Base-by-base conservation (phyloP, 306 rosid species). In the Sphenostylis stenocarpa region DNA sequence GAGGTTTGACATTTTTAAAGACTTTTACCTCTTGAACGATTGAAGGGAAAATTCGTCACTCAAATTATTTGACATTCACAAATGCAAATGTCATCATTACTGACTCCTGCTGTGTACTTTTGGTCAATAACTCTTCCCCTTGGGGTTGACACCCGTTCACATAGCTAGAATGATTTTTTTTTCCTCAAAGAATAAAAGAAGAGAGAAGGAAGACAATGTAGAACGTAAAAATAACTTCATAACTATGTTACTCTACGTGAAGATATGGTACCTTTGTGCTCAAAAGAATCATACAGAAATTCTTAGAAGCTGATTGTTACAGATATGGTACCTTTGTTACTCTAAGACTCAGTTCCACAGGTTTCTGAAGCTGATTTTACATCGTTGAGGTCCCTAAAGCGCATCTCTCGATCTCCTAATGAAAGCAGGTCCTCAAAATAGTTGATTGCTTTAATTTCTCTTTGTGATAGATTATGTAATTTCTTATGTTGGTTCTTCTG, bases 361-460 rank as follows among this genome's bases (percentile, higher is more conserved):
- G 86, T 73, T 72, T 67, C 87, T 41, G 84, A 79, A 83, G 81
- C 90, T 79, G 92, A 87, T 83, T 71, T 82, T 60, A 81, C 75
- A 72, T 81, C 80, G 60, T 68, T 80, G 78, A 90, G 85, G 87
- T 78, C 97, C 79, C 82, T 76, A 58, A 90, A 90, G 84, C 91
- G 89, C 62, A 81, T 86, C 20, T 83, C 86, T 70, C 79, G 65
- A 74, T 87, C 89, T 70, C 89, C 87, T 48, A 76, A 67, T 67
- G 82, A 71, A 70, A 85, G 66, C 91, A 90, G 97, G 97, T 95
- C 51, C 29, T 57, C 13, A 61, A 82, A 71, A 66, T 23, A 72
- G 38, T 77, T 77, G 60, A 45, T 72, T 23, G 20, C 38, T 34
- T 65, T 53, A 53, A 53, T 56, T 34, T 71, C 10, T 63, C 41